These are phyloP conservation scores for Stemphylium beticola DNA, from an alignment of 2,329 filamentous ascomycete species.

Conservation along the genomic window DNA sequence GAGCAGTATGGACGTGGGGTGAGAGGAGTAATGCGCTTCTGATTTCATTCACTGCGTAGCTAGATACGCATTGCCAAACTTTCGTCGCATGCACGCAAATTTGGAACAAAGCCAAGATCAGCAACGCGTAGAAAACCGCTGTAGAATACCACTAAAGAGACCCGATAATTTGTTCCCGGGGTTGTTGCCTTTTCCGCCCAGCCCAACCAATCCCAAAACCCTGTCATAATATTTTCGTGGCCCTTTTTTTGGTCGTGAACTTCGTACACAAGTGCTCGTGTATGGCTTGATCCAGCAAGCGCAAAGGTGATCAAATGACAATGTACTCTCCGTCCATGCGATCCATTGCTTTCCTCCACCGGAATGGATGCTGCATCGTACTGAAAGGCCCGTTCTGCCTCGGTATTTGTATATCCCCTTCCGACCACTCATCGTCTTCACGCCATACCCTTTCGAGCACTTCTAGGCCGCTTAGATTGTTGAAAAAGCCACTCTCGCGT, in stretches of 20 bases:
- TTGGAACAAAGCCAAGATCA: neutral
- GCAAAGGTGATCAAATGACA: slow-evolving; percentile 50
- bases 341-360: slow-evolving; percentile 60
- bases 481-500: slow-evolving; percentile 88
- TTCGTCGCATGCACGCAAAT: neutral
- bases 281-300: slow-evolving; percentile 22
- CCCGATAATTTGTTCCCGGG: slow-evolving; percentile 1
- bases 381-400: slow-evolving; percentile 31
- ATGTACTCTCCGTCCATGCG: slow-evolving; percentile 60
- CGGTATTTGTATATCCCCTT: slow-evolving; percentile 29
- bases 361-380: slow-evolving; percentile 47
- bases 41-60: slow-evolving; percentile 1
- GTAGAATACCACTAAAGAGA: slow-evolving; percentile 10
- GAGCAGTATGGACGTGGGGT: neutral
- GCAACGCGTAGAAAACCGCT: slow-evolving; percentile 3
- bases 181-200: slow-evolving; percentile 5
- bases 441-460: slow-evolving; percentile 86
- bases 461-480: slow-evolving; percentile 85
- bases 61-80: neutral
- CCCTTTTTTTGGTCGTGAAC: slow-evolving; percentile 3
- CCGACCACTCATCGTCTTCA: slow-evolving; percentile 53
- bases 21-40: slow-evolving; percentile 1
- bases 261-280: slow-evolving; percentile 1
- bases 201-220: slow-evolving; percentile 10
- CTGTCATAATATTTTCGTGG: slow-evolving; percentile 13